Conservation (phyloP, 495 filamentous ascomycete species). For the Amphirosellinia nigrospora region DNA sequence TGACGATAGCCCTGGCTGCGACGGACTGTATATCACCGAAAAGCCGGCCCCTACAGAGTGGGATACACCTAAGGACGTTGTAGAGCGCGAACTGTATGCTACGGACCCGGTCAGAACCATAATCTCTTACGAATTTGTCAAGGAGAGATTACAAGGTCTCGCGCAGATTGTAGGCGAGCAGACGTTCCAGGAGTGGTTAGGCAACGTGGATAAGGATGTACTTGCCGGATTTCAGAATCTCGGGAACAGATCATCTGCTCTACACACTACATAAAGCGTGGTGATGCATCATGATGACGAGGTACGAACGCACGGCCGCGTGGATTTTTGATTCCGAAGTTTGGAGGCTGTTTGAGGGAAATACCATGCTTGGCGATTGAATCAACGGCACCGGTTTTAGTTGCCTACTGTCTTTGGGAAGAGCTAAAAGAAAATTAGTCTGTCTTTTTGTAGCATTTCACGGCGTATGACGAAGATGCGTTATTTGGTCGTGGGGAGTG, state of each 20-base stretch:
- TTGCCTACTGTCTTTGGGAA: neutral
- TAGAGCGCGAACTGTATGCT: slow-evolving; percentile 57
- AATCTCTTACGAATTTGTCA: slow-evolving; percentile 72
- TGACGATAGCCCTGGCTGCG: slow-evolving; percentile 33
- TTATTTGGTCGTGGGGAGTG: neutral
- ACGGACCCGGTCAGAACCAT: slow-evolving; percentile 75
- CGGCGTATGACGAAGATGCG: neutral
- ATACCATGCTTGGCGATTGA: neutral
- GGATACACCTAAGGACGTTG: slow-evolving; percentile 67
- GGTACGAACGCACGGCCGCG: neutral
- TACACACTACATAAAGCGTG: neutral
- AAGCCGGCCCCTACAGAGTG: slow-evolving; percentile 69
- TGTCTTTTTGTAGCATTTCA: neutral
- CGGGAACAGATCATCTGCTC: neutral
- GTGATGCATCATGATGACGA: neutral
- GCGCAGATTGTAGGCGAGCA: slow-evolving; percentile 75
- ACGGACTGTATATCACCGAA: slow-evolving; percentile 68
- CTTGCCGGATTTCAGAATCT: slow-evolving; percentile 64
- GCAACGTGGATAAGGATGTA: slow-evolving; percentile 87
- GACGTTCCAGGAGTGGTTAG: slow-evolving; percentile 78
- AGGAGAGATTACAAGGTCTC: slow-evolving; percentile 67
- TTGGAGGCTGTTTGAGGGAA: neutral
- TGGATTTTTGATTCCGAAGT: neutral
- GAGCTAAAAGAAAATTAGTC: neutral
- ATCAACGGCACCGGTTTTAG: neutral